phyloP scores from a whole-genome alignment of 2,329 filamentous ascomycete genomes.

The Ustilaginoidea virens region DNA sequence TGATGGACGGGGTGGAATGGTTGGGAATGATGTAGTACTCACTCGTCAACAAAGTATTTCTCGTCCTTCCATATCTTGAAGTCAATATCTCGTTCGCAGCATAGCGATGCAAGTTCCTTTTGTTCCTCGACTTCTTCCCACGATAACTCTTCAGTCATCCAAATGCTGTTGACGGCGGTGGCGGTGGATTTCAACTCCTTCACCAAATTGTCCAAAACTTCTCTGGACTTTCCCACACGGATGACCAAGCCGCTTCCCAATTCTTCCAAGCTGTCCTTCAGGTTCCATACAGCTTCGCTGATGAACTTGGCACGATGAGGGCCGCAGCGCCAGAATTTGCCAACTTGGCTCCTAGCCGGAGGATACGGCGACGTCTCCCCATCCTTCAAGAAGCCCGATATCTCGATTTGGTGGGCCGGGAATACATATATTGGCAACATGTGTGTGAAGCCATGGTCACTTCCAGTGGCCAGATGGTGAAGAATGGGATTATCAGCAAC shows the following conservation, averaged over 20 bases:
- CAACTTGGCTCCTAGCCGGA: slow-evolving; percentile 49
- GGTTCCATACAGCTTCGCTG: slow-evolving; percentile 56
- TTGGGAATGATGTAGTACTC: no score
- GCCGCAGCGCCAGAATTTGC: slow-evolving; percentile 58
- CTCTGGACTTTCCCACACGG: slow-evolving; percentile 43
- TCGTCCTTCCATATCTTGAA: slow-evolving; percentile 58
- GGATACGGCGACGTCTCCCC: slow-evolving; percentile 47
- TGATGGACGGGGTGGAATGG: no score
- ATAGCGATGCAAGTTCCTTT: slow-evolving; percentile 33
- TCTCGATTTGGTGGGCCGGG: slow-evolving; percentile 54
- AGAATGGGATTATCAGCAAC: slow-evolving; percentile 62
- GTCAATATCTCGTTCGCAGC: slow-evolving; percentile 34
- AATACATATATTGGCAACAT: slow-evolving; percentile 58
- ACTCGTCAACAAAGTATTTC: slow-evolving; percentile 72
- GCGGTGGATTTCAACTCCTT: slow-evolving; percentile 25
- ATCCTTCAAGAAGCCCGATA: slow-evolving; percentile 54
- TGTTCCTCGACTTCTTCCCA: slow-evolving; percentile 56
- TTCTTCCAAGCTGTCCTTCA: slow-evolving; percentile 46
- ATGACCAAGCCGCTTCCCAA: slow-evolving; percentile 46
- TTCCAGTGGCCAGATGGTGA: slow-evolving; percentile 34
- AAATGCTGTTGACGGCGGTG: slow-evolving; percentile 43
- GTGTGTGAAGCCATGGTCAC: slow-evolving; percentile 45
- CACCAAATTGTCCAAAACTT: slow-evolving; percentile 44
- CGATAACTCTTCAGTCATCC: slow-evolving; percentile 59
- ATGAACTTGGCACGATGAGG: slow-evolving; percentile 57